These are phyloP conservation scores for Dioscorea alata DNA, from an alignment of 106 monocot genomes.

Conservation along the genomic window DNA sequence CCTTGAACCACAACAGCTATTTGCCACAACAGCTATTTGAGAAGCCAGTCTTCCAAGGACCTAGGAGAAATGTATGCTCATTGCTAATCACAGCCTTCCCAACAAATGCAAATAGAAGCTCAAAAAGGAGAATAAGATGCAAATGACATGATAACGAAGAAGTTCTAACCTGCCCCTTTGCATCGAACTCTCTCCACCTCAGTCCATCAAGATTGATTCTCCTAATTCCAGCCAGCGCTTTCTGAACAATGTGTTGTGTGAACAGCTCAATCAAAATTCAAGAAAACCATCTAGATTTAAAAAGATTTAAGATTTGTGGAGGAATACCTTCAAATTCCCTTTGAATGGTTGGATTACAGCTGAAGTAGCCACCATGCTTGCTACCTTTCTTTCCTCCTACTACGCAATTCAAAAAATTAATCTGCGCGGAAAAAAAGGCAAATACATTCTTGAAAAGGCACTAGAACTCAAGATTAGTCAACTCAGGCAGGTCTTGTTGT, in stretches of 20 bases:
- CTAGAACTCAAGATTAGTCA: too few species aligned
- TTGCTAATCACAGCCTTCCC: neutral
- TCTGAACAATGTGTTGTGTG: slow-evolving; percentile 33
- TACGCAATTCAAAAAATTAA: too few species aligned
- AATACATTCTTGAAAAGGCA: too few species aligned
- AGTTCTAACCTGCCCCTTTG: slow-evolving; percentile 73
- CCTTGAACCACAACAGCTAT: slow-evolving; percentile 92
- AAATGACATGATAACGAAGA: neutral
- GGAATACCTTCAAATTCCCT: neutral
- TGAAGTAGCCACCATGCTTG: neutral
- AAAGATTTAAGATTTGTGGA: neutral
- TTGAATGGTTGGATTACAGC: neutral
- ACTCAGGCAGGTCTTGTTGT: too few species aligned
- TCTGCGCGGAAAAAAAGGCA: too few species aligned
- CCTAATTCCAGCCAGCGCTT: slow-evolving; percentile 87
- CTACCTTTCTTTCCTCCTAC: too few species aligned
- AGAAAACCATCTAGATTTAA: neutral
- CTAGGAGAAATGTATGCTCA: slow-evolving; percentile 19
- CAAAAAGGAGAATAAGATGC: neutral
- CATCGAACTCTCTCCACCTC: slow-evolving; percentile 95
- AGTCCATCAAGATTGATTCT: slow-evolving; percentile 91
- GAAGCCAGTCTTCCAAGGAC: slow-evolving; percentile 93
- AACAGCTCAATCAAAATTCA: neutral
- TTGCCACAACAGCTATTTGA: slow-evolving; percentile 77
- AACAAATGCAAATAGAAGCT: neutral